Conservation (phyloP, 176 grass and related monocot species). For the Oryza glumipatula region DNA sequence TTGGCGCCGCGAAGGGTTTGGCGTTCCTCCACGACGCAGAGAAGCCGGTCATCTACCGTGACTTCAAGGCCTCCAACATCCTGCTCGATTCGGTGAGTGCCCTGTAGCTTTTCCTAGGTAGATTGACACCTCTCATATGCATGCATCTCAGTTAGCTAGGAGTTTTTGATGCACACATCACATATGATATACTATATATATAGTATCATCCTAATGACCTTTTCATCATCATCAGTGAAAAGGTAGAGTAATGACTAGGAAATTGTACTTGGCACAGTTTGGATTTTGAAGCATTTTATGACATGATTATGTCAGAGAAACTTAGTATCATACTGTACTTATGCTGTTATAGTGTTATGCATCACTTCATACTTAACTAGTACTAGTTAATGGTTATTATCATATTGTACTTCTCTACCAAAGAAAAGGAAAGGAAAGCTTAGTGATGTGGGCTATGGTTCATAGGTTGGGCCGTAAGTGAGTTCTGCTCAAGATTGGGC, state of each 20-base stretch:
- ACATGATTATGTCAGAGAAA: neutral
- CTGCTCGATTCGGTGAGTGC: slow-evolving; percentile 71
- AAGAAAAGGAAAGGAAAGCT: neutral
- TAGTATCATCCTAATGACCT: neutral
- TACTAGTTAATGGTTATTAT: too few species aligned
- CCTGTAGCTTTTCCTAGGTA: neutral
- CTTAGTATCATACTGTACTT: neutral
- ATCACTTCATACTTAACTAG: too few species aligned
- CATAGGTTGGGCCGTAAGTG: neutral
- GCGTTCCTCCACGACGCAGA: slow-evolving; percentile 82
- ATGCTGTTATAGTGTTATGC: too few species aligned
- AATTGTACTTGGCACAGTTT: neutral
- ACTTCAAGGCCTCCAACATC: slow-evolving; percentile 92
- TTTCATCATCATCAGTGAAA: too few species aligned
- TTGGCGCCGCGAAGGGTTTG: slow-evolving; percentile 79
- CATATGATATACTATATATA: neutral
- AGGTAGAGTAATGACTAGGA: neutral
- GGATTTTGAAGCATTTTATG: neutral
- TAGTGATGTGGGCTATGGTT: neutral
- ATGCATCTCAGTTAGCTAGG: neutral
- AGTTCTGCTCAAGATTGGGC: neutral
- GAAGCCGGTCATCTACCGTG: slow-evolving; percentile 92
- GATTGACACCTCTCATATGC: neutral
- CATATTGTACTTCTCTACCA: neutral
- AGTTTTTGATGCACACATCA: neutral